Conservation (phyloP, 257 asterid genomes). For the Solanum ossicruentum region DNA sequence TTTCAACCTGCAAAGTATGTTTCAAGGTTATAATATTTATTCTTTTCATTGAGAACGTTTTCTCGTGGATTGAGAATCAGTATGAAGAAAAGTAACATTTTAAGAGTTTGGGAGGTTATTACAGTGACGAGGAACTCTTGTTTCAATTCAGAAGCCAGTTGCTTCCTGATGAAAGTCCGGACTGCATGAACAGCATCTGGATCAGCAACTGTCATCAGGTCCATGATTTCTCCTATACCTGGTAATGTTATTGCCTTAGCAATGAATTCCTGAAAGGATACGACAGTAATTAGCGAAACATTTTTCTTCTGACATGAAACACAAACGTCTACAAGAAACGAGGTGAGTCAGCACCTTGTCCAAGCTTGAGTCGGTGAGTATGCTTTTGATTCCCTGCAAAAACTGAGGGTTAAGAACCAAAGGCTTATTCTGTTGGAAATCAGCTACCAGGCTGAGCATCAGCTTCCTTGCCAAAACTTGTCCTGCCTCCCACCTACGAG, state of each 20-base stretch:
- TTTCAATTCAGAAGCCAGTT: slow-evolving; percentile 60
- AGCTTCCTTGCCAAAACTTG: slow-evolving; percentile 68
- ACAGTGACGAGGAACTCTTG: slow-evolving; percentile 48
- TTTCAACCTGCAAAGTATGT: slow-evolving; percentile 26
- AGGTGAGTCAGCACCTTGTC: slow-evolving; percentile 39
- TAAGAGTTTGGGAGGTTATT: not conserved
- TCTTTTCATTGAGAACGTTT: not conserved
- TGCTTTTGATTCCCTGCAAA: slow-evolving; percentile 51
- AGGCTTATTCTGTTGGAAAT: slow-evolving; percentile 56
- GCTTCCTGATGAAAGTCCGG: slow-evolving; percentile 52
- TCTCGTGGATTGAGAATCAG: not conserved
- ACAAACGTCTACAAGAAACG: not conserved
- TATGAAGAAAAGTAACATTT: not conserved
- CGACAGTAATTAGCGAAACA: not conserved
- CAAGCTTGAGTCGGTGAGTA: slow-evolving; percentile 45
- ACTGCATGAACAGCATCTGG: slow-evolving; percentile 90
- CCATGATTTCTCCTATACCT: slow-evolving; percentile 80
- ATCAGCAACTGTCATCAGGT: slow-evolving; percentile 76
- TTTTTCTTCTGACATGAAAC: not conserved
- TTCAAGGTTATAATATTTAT: not conserved
- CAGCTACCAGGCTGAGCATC: slow-evolving; percentile 63
- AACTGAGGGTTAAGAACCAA: slow-evolving; percentile 60
- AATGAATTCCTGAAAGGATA: slow-evolving; percentile 49
- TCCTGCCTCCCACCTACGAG: slow-evolving; percentile 74
- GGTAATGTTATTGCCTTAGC: slow-evolving; percentile 77